A percentile compares a stretch with the other conserved stretches of the same genome.
Conservation (phyloP, 2,329 filamentous ascomycete genomes). For the Atkinsonella texensis region DNA sequence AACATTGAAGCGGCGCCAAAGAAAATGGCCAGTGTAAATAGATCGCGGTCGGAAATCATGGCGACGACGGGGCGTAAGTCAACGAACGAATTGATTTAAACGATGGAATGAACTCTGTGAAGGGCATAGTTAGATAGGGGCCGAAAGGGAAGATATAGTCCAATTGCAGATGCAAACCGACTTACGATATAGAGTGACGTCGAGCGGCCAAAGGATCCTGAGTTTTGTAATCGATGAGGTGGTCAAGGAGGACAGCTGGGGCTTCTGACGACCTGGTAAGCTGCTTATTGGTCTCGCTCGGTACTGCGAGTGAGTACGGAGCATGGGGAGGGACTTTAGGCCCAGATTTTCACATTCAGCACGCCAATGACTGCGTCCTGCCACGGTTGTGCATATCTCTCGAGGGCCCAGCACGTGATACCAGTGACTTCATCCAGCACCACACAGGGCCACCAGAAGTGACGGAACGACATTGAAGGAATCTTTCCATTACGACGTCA, state of each 20-base stretch:
- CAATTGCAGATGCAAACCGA: neutral
- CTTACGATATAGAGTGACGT: neutral
- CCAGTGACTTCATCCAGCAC: conserved; percentile 16
- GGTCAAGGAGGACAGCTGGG: conserved; percentile 11
- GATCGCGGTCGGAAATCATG: conserved; percentile 90
- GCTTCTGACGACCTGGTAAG: conserved; percentile 3
- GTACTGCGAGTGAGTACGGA: conserved; percentile 1
- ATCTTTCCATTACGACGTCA: conserved; percentile 8
- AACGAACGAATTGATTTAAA: neutral
- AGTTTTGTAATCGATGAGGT: conserved; percentile 1
- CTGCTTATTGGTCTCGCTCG: neutral
- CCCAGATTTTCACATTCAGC: neutral
- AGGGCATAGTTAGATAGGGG: neutral
- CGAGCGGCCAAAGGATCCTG: neutral
- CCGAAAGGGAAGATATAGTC: too few species aligned
- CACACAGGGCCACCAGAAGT: conserved; percentile 12
- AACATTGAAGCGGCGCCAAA: conserved; percentile 84
- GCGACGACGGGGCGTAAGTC: conserved; percentile 24
- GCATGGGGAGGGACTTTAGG: neutral
- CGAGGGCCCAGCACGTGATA: conserved; percentile 14
- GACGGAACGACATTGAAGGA: conserved; percentile 5
- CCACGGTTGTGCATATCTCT: neutral
- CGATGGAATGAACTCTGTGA: neutral
- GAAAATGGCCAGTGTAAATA: conserved; percentile 87
- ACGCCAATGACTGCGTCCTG: neutral